Conservation (phyloP, 345 rosid genomes). For the Corymbia maculata region DNA sequence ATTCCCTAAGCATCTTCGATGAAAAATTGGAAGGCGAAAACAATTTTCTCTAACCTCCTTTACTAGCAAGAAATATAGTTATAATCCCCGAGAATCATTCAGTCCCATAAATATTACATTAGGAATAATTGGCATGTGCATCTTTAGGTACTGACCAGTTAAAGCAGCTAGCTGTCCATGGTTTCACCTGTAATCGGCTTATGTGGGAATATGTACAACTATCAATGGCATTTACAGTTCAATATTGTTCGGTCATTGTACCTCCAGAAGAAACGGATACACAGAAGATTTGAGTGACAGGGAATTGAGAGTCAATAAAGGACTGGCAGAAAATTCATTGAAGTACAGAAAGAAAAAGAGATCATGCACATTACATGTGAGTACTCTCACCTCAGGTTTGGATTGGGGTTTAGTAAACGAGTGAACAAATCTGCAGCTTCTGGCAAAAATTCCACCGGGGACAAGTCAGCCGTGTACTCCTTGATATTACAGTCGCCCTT, state of each 20-base stretch:
- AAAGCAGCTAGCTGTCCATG: background rate
- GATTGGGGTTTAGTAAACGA: conserved; percentile 47
- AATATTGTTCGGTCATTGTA: background rate
- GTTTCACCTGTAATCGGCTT: background rate
- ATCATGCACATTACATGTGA: background rate
- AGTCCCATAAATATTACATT: background rate
- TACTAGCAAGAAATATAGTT: background rate
- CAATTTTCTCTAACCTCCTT: background rate
- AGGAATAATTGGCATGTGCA: background rate
- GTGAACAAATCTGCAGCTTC: conserved; percentile 77
- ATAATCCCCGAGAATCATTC: background rate
- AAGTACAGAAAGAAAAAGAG: background rate
- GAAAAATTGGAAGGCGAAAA: background rate
- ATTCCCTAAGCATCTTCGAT: background rate
- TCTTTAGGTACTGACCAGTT: background rate
- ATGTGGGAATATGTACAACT: background rate
- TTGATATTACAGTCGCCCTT: conserved; percentile 79
- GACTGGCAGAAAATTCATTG: background rate
- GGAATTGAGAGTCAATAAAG: background rate
- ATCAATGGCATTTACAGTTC: background rate
- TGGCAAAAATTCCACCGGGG: conserved; percentile 47
- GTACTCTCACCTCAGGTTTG: conserved; percentile 52
- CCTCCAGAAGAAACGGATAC: background rate
- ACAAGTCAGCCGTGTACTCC: conserved; percentile 52
- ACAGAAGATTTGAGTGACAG: background rate